Evolutionary conservation across 371 early-diverging fungal species (phyloP).

Genomic region (Mortierella sp.): DNA sequence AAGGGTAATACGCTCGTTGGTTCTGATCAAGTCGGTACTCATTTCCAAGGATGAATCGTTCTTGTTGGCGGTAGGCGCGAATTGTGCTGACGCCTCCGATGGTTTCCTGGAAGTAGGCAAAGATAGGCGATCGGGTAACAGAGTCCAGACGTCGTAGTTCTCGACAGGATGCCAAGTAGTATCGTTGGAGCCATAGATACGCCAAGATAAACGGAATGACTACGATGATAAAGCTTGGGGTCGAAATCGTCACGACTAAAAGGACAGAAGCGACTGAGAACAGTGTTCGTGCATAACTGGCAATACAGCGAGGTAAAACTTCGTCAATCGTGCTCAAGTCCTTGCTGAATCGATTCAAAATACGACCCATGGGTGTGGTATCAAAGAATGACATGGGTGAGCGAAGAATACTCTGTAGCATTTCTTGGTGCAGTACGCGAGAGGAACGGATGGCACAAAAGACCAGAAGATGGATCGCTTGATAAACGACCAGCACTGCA

Average conservation of each 20-base stretch:
- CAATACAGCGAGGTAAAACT: constrained; percentile 69
- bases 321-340: constrained; percentile 90
- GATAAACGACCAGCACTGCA: constrained; percentile 73
- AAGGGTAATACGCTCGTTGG: constrained; percentile 84
- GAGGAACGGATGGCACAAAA: constrained; percentile 84
- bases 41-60: constrained; percentile 82
- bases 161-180: constrained; percentile 76
- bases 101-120: constrained; percentile 85
- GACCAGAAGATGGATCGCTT: constrained; percentile 83
- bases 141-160: constrained; percentile 87
- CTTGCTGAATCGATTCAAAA: constrained; percentile 88
- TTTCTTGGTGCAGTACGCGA: constrained; percentile 65
- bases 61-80: constrained; percentile 79
- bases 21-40: constrained; percentile 83
- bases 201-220: constrained; percentile 67
- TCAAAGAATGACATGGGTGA: constrained; percentile 94
- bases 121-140: constrained; percentile 82
- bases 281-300: constrained; percentile 63
- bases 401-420: constrained; percentile 61
- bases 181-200: constrained; percentile 72
- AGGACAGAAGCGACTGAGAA: constrained; percentile 64
- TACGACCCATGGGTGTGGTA: constrained; percentile 89
- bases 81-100: constrained; percentile 81
- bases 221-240: constrained; percentile 70
- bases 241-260: constrained; percentile 67